Conservation (phyloP, 345 rosid genomes). For the Cochlearia excelsa region DNA sequence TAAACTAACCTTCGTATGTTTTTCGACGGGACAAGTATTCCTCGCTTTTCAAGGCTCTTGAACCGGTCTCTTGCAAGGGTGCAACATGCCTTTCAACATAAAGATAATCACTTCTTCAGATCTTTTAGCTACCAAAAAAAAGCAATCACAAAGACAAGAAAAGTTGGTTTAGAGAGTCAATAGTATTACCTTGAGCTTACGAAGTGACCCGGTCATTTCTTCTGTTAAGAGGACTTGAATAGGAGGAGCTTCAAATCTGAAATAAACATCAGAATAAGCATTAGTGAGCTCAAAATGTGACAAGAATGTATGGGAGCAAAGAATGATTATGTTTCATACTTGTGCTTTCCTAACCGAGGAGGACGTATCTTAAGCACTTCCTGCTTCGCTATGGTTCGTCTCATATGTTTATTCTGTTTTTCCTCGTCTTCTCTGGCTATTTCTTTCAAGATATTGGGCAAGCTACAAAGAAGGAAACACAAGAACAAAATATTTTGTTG, state of each 20-base stretch:
- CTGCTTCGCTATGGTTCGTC: slow-evolving; percentile 59
- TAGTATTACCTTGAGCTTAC: slow-evolving; percentile 67
- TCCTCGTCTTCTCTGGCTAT: slow-evolving; percentile 80
- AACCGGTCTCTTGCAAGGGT: slow-evolving; percentile 83
- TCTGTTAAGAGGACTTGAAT: slow-evolving; percentile 81
- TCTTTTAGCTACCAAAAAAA: slow-evolving; percentile 11
- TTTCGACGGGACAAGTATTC: slow-evolving; percentile 65
- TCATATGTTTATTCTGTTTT: slow-evolving; percentile 53
- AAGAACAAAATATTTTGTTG: slow-evolving; percentile 12
- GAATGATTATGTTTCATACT: slow-evolving; percentile 42
- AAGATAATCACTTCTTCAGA: not conserved
- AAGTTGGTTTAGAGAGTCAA: slow-evolving; percentile 1
- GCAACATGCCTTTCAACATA: slow-evolving; percentile 60
- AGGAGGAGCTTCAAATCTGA: slow-evolving; percentile 80
- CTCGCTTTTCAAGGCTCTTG: slow-evolving; percentile 92
- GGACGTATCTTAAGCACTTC: slow-evolving; percentile 75
- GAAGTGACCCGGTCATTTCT: slow-evolving; percentile 90
- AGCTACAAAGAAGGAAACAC: slow-evolving; percentile 39
- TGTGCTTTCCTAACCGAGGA: slow-evolving; percentile 93
- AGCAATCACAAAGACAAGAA: not conserved
- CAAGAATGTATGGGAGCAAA: not conserved
- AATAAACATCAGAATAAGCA: slow-evolving; percentile 4
- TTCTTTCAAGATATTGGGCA: slow-evolving; percentile 69
- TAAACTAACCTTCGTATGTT: slow-evolving; percentile 53
- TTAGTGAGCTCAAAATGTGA: not conserved